Conservation (phyloP, 2,329 filamentous ascomycete species). For the Falciphora oryzae region DNA sequence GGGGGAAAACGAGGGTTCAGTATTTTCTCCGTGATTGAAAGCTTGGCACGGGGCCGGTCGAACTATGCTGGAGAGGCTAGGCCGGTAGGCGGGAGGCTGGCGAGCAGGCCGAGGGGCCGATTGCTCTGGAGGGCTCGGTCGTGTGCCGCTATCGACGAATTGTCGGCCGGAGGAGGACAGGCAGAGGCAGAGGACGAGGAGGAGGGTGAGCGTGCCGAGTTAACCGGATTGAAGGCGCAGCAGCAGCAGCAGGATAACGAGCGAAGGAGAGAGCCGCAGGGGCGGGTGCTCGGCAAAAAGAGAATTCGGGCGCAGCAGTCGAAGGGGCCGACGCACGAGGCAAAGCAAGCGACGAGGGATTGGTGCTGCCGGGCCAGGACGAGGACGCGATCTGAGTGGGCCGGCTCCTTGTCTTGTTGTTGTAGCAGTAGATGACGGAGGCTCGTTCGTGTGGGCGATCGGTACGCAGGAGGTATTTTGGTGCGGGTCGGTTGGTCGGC, state of each 20-base stretch:
- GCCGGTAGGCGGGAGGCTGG: neutral
- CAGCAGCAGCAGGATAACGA: neutral
- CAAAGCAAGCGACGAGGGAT: neutral
- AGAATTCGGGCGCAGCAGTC: neutral
- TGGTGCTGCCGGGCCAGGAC: neutral
- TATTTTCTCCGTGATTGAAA: conserved; percentile 45
- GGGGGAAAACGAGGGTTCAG: conserved; percentile 38
- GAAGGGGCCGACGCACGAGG: neutral
- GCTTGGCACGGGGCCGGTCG: conserved; percentile 23
- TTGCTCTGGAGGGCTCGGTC: neutral
- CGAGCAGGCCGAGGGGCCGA: neutral
- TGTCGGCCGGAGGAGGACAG: neutral
- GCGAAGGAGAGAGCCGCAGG: neutral
- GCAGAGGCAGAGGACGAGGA: neutral
- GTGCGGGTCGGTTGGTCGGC: neutral
- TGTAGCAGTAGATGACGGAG: neutral
- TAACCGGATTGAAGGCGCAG: neutral
- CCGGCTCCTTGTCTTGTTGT: neutral
- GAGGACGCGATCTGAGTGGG: neutral
- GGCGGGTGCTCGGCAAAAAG: neutral
- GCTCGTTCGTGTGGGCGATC: neutral
- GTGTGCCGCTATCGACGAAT: neutral
- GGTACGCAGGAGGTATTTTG: neutral
- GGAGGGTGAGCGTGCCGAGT: neutral
- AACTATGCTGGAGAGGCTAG: conserved; percentile 1